phyloP scores from a whole-genome alignment of 805 yeast genomes.

The Wickerhamomyces bisporus region DNA sequence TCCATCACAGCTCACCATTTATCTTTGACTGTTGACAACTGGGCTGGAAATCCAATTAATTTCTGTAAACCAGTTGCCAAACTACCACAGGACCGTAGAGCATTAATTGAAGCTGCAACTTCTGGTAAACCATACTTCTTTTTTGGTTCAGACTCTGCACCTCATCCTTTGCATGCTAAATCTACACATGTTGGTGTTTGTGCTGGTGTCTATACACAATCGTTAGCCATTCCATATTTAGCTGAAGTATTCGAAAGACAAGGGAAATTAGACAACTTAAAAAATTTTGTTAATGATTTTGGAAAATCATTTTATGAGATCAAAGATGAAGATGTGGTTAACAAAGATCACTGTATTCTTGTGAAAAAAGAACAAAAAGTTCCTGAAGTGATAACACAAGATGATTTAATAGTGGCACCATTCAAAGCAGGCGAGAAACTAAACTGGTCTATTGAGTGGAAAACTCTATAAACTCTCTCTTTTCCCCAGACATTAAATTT shows the following conservation, averaged over 20 bases:
- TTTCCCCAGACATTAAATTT: too few relatives aligned
- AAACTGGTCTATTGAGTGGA: slow-evolving; percentile 75
- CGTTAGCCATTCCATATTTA: slow-evolving; percentile 71
- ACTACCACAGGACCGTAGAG: slow-evolving; percentile 75
- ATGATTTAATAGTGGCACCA: slow-evolving; percentile 62
- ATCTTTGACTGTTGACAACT: slow-evolving; percentile 80
- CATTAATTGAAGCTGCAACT: slow-evolving; percentile 81
- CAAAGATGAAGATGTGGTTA: slow-evolving; percentile 37
- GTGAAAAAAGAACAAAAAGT: slow-evolving; percentile 49
- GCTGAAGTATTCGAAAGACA: slow-evolving; percentile 78
- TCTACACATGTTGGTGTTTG: slow-evolving; percentile 78
- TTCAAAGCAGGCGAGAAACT: slow-evolving; percentile 78
- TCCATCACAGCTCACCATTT: slow-evolving; percentile 96
- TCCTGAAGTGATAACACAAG: slow-evolving; percentile 51
- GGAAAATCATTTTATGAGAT: slow-evolving; percentile 71
- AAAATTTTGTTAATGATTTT: slow-evolving; percentile 67
- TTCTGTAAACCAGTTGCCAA: slow-evolving; percentile 98
- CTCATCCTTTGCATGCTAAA: slow-evolving; percentile 83
- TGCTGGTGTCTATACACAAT: slow-evolving; percentile 97
- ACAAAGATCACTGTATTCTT: slow-evolving; percentile 46
- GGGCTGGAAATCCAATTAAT: slow-evolving; percentile 96
- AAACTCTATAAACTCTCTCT: slow-evolving; percentile 10
- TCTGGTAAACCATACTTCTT: slow-evolving; percentile 90
- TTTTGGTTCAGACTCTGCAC: slow-evolving; percentile 98
- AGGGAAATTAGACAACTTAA: slow-evolving; percentile 59